Conservation (phyloP, 805 yeast species). For the Wickerhamiella domercqiae region DNA sequence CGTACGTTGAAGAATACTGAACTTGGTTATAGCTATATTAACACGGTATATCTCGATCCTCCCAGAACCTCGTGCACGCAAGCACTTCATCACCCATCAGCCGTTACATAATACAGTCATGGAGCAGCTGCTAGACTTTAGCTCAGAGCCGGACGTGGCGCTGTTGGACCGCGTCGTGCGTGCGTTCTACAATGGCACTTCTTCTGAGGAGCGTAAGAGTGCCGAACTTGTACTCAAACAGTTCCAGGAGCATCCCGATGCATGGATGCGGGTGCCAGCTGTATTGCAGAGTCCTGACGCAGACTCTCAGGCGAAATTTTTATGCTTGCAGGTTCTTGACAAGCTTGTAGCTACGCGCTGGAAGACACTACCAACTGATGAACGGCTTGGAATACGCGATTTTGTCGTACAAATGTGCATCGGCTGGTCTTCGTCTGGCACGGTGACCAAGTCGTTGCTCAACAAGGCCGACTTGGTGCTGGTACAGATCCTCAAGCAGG, state of each 20-base stretch:
- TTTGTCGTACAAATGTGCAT: constrained; percentile 90
- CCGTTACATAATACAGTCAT: too few relatives aligned
- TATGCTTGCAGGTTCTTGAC: constrained; percentile 81
- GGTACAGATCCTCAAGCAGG: constrained; percentile 90
- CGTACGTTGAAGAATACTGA: too few relatives aligned
- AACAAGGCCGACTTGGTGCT: constrained; percentile 87
- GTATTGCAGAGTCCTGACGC: constrained; percentile 55
- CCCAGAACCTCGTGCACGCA: too few relatives aligned
- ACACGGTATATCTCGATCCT: too few relatives aligned
- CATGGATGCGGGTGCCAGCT: constrained; percentile 89
- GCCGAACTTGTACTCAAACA: constrained; percentile 27
- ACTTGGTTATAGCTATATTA: too few relatives aligned
- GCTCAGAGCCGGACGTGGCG: constrained; percentile 64
- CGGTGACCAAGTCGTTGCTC: constrained; percentile 62
- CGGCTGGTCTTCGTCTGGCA: constrained; percentile 67
- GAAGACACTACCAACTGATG: constrained; percentile 82
- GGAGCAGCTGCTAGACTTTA: constrained; percentile 82
- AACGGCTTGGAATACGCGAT: constrained; percentile 83
- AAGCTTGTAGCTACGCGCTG: constrained; percentile 81
- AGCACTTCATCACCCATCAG: too few relatives aligned
- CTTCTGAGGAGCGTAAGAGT: constrained; percentile 27
- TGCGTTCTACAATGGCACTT: constrained; percentile 68
- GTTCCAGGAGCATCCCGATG: constrained; percentile 87
- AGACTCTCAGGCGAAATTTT: constrained; percentile 79
- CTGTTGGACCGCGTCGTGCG: constrained; percentile 73